A percentile compares a stretch with the other conserved stretches of the same genome.
phyloP scores from a whole-genome alignment of 352 stramenopile genomes.

The Pythium pyrilobum region DNA sequence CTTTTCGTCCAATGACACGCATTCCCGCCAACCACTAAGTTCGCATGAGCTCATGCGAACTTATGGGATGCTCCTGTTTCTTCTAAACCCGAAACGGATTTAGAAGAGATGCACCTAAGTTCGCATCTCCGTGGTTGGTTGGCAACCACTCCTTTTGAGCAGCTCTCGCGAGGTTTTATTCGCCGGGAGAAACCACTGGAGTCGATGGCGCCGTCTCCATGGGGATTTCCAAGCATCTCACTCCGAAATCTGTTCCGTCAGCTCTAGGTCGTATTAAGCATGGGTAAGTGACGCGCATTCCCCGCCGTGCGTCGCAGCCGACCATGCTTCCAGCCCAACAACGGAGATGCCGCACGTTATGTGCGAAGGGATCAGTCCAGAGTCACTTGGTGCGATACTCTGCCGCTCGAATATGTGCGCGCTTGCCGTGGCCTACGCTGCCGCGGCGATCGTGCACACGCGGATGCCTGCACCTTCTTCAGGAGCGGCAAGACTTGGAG shows the following conservation, averaged over 20 bases:
- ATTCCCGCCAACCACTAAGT: slow-evolving; percentile 26
- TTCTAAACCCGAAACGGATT: slow-evolving; percentile 12
- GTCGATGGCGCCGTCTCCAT: slow-evolving; percentile 8
- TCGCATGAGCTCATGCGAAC: background rate
- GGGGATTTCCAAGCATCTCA: slow-evolving; percentile 15
- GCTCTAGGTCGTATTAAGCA: slow-evolving; percentile 50
- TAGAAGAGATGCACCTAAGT: slow-evolving; percentile 15
- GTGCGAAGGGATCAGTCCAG: slow-evolving; percentile 22
- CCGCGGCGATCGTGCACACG: background rate
- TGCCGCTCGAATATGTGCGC: slow-evolving; percentile 5
- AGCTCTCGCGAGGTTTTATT: slow-evolving; percentile 21
- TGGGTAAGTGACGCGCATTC: slow-evolving; percentile 64
- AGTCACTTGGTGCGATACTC: slow-evolving; percentile 1
- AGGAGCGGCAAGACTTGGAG: slow-evolving; percentile 25
- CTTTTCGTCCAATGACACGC: slow-evolving; percentile 27
- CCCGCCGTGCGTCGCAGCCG: slow-evolving; percentile 7
- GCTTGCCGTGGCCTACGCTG: background rate
- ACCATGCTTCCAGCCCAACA: slow-evolving; percentile 26
- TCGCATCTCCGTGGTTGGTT: slow-evolving; percentile 30
- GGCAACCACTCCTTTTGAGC: slow-evolving; percentile 25
- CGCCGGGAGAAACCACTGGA: slow-evolving; percentile 4
- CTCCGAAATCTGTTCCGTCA: slow-evolving; percentile 84
- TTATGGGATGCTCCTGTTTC: slow-evolving; percentile 6
- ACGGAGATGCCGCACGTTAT: slow-evolving; percentile 26
- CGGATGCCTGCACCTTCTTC: slow-evolving; percentile 1